Evolutionary conservation across 169 alveolate genomes (phyloP), one percentile per base, ranked within the genome.

Genomic region (Cryptosporidium bovis): DNA sequence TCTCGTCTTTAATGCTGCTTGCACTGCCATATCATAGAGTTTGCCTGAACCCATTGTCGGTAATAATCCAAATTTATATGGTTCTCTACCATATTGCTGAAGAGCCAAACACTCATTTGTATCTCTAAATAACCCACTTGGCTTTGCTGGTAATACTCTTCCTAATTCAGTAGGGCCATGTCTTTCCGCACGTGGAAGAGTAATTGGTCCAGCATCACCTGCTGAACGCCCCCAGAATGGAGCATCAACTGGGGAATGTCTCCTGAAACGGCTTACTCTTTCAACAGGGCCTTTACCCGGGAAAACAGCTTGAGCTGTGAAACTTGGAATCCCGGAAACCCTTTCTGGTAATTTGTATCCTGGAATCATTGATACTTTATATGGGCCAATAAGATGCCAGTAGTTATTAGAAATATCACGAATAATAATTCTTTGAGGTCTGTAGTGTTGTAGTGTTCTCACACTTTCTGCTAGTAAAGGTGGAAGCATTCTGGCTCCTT

Each of bases 151-250:
- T 16, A 77, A 53, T 60, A 60, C 40, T 77, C 87, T 77, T 40
- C 87, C 87, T 6, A 62, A 60, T 12, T 77, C 87, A 13, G 51
- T 77, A 15, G 87, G 64, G 34, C 87, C 87, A 77, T 77, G 87
- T 60, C 87, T 77, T 15, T 62, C 71, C 15, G 65, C 18, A 44
- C 77, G 69, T 44, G 58, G 71, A 15, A 77, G 36, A 16, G 40
- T 20, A 46, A 60, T 31, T 20, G 87, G 87, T 40, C 87, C 87
- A 0, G 71, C 51, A 34, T 15, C 71, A 4, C 62, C 24, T 29
- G 87, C 87, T 44, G 87, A 77, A 27, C 50, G 36, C 40, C 87
- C 87, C 87, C 87, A 77, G 10, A 77, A 60, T 24, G 87, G 77
- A 18, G 71, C 71, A 44, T 62, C 87, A 18, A 40, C 36, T 34